phyloP scores from a whole-genome alignment of 768 basidiomycete genomes.

The Pleurotus salmoneostramineus region DNA sequence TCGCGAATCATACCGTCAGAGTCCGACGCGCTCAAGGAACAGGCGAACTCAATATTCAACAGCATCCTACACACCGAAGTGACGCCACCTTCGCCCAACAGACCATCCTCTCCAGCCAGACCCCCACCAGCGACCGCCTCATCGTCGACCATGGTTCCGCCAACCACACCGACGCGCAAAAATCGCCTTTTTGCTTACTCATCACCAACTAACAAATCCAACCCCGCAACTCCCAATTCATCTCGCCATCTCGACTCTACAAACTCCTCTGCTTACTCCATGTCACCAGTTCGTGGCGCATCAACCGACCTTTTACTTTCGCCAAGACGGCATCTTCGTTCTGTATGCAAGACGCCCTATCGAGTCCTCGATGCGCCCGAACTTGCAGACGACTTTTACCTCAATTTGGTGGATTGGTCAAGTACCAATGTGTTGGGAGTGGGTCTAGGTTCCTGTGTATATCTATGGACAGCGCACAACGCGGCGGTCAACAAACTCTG shows the following conservation, averaged over 20 bases:
- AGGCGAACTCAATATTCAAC: conserved; percentile 81
- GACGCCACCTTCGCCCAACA: conserved; percentile 62
- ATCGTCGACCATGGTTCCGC: conserved; percentile 31
- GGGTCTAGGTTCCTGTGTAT: conserved; percentile 88
- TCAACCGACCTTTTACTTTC: conserved; percentile 81
- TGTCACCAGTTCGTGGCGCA: conserved; percentile 84
- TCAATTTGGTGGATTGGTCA: conserved; percentile 97
- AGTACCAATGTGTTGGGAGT: conserved; percentile 94
- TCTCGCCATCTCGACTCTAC: conserved; percentile 70
- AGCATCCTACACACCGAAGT: conserved; percentile 77
- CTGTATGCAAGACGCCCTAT: conserved; percentile 92
- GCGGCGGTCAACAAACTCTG: conserved; percentile 90
- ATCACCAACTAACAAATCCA: conserved; percentile 51
- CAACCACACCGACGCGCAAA: conserved; percentile 43
- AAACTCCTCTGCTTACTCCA: conserved; percentile 83
- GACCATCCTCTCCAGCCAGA: conserved; percentile 59
- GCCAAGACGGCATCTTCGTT: conserved; percentile 76
- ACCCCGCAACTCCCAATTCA: conserved; percentile 49
- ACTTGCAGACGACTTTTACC: conserved; percentile 96
- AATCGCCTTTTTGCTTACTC: conserved; percentile 64
- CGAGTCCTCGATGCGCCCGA: conserved; percentile 97
- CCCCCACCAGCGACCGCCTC: conserved; percentile 35
- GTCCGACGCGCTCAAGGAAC: conserved; percentile 79
- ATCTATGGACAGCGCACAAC: conserved; percentile 95
- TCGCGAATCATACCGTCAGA: conserved; percentile 63